Conservation (phyloP, 2,329 filamentous ascomycete genomes). For the Fusarium sp. region DNA sequence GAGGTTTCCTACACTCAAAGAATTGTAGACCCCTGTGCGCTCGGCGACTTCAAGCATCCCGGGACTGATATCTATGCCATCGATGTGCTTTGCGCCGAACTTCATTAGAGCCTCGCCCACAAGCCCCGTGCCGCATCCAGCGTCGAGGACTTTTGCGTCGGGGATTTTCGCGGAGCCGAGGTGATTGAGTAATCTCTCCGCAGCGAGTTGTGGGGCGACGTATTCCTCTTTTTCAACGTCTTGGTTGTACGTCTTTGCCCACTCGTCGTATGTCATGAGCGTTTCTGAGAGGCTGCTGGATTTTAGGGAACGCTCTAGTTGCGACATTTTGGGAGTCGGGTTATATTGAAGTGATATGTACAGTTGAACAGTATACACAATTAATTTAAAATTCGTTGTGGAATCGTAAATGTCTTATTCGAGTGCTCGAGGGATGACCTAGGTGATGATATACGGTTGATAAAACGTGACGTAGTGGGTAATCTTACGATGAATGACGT, state of each 20-base stretch:
- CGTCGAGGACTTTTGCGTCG: constrained; percentile 57
- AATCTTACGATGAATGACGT: neutral
- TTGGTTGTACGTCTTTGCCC: constrained; percentile 49
- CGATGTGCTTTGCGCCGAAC: constrained; percentile 56
- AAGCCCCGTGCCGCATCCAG: constrained; percentile 66
- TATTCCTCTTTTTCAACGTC: constrained; percentile 53
- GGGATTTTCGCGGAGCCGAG: constrained; percentile 21
- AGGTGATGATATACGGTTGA: too few relatives aligned
- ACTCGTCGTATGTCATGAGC: constrained; percentile 42
- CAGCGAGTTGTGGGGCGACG: constrained; percentile 55
- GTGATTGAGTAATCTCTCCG: constrained; percentile 49
- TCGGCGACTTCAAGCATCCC: constrained; percentile 63
- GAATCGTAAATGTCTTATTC: too few relatives aligned
- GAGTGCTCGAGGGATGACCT: too few relatives aligned
- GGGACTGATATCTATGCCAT: constrained; percentile 63
- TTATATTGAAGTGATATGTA: neutral
- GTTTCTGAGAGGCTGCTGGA: constrained; percentile 24
- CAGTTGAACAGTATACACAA: too few relatives aligned
- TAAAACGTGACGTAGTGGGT: neutral
- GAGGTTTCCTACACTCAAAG: constrained; percentile 59
- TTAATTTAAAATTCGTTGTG: too few relatives aligned
- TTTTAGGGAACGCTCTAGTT: constrained; percentile 21
- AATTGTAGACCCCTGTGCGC: constrained; percentile 58
- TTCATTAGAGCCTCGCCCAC: constrained; percentile 60
- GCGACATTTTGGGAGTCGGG: constrained; percentile 8